Base-by-base conservation (phyloP, 768 basidiomycete genomes). In the Lactarius hatsudake region DNA sequence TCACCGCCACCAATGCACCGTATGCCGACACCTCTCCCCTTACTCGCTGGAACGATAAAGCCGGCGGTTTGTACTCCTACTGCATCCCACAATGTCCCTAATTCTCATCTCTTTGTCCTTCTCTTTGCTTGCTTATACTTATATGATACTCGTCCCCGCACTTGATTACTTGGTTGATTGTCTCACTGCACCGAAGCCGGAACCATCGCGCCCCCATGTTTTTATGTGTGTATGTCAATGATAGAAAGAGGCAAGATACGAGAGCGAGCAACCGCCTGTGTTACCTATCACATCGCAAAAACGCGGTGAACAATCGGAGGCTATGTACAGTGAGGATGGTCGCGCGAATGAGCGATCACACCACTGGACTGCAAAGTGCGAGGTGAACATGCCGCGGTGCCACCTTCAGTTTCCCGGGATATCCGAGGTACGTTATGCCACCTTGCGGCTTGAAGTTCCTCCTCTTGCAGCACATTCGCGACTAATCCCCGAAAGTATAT, bases 101-200 rank as follows among this genome's bases (percentile, higher is more conserved):
- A 68, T 68, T 59, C 66, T 56, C 67, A 68, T 56, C 53, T 63
- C n/a, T 64, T 55, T 32, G 36, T 51, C 38, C 42, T 60, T 65
- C 58, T 54, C 23, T 60, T 64, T 64, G 62, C 63, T 68, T 68
- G 67, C 67, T 68, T 68, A 68, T 68, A 68, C 67, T 68, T 68
- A 68, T 68, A 68, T 68, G 67, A 68, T 68, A 68, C 67, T 68
- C 32, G 32, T 53, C 62, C 51, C 20, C 54, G 34, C 59, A 51
- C 56, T 68, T 64, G 63, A 56, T 64, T 68, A 64, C 53, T 60
- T 53, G 62, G 67, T 64, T 68, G 67, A 45, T 64, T 64, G 53
- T 61, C 54, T 60, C 62, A 30, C 56, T 45, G 17, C 59, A n/a
- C 67, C 58, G 34, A 67, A 68, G 62, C 60, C 43, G 67, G 62